These are phyloP conservation scores for Sporobolus alterniflorus DNA, from an alignment of 202 grass and related monocot species.

Conservation along the genomic window DNA sequence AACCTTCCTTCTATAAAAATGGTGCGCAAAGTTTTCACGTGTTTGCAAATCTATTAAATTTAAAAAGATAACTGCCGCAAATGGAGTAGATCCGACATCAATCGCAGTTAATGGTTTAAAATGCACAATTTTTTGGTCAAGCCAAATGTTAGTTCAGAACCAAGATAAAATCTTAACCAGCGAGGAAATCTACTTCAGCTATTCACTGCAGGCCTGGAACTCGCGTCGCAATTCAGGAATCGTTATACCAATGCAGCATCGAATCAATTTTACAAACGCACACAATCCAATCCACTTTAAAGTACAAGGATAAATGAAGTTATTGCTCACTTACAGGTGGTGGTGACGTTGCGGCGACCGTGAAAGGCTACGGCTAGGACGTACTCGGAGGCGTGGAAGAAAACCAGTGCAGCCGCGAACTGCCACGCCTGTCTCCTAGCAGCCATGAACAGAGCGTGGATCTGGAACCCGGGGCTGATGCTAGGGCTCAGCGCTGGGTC, in stretches of 20 bases:
- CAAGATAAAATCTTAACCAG: not conserved
- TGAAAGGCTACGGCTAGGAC: slow-evolving; percentile 72
- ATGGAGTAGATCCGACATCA: not conserved
- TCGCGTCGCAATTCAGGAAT: not conserved
- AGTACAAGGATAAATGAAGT: not conserved
- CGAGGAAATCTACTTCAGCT: slow-evolving; percentile 7
- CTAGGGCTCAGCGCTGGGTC: slow-evolving; percentile 11
- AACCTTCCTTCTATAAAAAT: too few relatives aligned
- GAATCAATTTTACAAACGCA: not conserved
- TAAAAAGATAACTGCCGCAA: slow-evolving; percentile 2
- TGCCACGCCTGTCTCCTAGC: slow-evolving; percentile 53
- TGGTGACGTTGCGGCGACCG: slow-evolving; percentile 64
- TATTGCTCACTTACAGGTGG: slow-evolving; percentile 55
- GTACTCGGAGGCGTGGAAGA: slow-evolving; percentile 89
- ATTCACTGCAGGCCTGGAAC: not conserved
- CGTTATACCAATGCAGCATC: not conserved
- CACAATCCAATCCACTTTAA: not conserved
- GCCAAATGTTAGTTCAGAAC: not conserved
- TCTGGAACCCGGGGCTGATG: slow-evolving; percentile 5
- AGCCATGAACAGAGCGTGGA: slow-evolving; percentile 34
- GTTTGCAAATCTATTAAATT: not conserved
- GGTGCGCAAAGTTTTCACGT: too few relatives aligned
- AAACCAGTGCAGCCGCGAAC: slow-evolving; percentile 59
- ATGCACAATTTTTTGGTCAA: not conserved
- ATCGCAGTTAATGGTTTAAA: not conserved